Percentiles rank a stretch among this genome's conserved stretches.
Conservation (phyloP, 306 rosid genomes). For the Rosa chinensis region DNA sequence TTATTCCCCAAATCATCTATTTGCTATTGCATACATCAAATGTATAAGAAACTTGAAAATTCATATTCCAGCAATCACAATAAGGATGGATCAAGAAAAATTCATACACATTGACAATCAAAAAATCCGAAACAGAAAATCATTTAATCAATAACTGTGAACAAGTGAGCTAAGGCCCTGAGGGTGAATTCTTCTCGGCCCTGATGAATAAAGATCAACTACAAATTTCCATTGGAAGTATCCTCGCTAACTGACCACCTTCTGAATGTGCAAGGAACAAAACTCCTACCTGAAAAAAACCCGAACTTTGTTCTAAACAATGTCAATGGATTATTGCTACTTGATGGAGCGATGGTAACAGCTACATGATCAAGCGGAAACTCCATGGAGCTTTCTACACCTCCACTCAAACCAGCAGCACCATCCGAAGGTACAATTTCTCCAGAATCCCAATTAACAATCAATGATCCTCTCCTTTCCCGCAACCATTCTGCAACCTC, state of each 20-base stretch:
- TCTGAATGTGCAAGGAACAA: constrained; percentile 54
- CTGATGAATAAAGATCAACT: constrained; percentile 14
- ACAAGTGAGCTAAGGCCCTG: constrained; percentile 13
- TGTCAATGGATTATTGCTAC: constrained; percentile 38
- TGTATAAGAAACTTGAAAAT: background rate
- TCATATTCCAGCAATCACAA: background rate
- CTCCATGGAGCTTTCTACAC: constrained; percentile 33
- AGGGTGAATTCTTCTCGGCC: constrained; percentile 9
- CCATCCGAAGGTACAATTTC: constrained; percentile 50
- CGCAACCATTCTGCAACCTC: constrained; percentile 62
- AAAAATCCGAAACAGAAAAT: background rate
- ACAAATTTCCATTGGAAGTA: constrained; percentile 31
- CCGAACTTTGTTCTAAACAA: constrained; percentile 51
- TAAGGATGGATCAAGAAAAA: background rate
- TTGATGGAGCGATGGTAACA: constrained; percentile 36
- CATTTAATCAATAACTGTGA: constrained; percentile 8
- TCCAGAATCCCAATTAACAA: constrained; percentile 57
- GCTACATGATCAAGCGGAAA: constrained; percentile 25
- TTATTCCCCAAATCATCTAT: background rate
- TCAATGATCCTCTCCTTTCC: constrained; percentile 55
- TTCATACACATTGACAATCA: background rate
- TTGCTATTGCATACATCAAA: background rate
- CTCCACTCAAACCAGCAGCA: constrained; percentile 35
- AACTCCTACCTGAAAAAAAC: constrained; percentile 45
- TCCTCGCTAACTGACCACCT: constrained; percentile 45